Base-by-base conservation (phyloP, 306 rosid genomes). In the Cucumis melo region DNA sequence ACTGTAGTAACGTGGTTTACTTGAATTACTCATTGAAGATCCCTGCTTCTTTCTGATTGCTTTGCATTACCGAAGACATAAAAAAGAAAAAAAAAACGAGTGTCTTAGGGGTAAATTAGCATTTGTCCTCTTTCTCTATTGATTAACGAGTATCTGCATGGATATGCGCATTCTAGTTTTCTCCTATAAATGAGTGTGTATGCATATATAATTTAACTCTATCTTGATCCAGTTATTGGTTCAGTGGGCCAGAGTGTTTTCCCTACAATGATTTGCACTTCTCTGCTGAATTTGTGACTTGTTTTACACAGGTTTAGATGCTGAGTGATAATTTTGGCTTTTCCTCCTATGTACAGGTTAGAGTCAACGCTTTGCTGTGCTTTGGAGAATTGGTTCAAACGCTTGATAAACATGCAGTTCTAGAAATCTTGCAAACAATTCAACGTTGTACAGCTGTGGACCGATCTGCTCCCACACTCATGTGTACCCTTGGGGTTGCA, bases 401-500 rank as follows among this genome's bases (percentile, higher is more conserved):
- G 36, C 97, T 92, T 41, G 98, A 95, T 90, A 95, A 95, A 85
- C 92, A 71, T 63, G 87, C 93, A 76, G 88, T 85, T 84, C 73
- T 92, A 74, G 98, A 92, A 10, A 78, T 92, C 83, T 84, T 95
- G 93, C 98, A 95, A 81, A 95, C 99, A 48, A 87, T 95, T 87
- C 98, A 90, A 80, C 97, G 98, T 51, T 94, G 99, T 85, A 94
- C 97, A 75, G 97, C 90, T 10, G 99, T 95, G 79, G 99, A 95
- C 73, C 97, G 75, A 59, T 89, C 99, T 82, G 91, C 97, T 77
- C 99, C 99, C 81, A 95, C 99, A 42, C 99, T 95, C 59, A 92
- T 95, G 99, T 95, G 99, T 79, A 92, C 99, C 48, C 98, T 95
- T 73, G 97, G 98, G 74, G 97, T 95, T 81, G 96, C 99, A 78